phyloP scores from a whole-genome alignment of 768 basidiomycete species.

The Agaricus sinodeliciosus region DNA sequence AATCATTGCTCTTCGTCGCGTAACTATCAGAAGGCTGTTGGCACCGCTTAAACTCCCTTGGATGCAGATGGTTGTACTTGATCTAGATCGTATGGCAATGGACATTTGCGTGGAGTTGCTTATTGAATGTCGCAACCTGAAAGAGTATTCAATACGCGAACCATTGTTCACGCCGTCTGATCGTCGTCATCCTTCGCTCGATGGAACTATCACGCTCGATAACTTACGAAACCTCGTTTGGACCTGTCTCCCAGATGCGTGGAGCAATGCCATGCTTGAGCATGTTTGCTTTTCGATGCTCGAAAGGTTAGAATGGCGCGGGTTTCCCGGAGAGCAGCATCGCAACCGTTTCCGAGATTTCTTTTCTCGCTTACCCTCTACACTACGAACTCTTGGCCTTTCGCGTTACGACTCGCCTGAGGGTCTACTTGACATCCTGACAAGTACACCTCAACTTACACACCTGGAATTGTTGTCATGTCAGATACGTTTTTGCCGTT shows the following conservation, averaged over 20 bases:
- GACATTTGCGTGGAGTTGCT: conserved; percentile 6
- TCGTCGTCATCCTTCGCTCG: conserved; percentile 5
- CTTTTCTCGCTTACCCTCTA: neutral
- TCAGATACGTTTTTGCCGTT: neutral
- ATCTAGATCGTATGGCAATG: conserved; percentile 6
- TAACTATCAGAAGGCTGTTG: conserved; percentile 1
- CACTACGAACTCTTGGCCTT: neutral
- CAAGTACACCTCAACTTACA: neutral
- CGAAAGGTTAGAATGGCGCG: neutral
- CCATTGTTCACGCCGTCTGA: conserved; percentile 7
- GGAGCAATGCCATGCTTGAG: conserved; percentile 6
- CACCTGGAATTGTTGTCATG: neutral
- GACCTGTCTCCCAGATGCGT: conserved; percentile 4
- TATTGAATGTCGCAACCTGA: neutral
- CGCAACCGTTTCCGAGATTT: conserved; percentile 1
- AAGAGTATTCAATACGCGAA: conserved; percentile 4
- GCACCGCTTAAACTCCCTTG: conserved; percentile 6
- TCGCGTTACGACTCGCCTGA: neutral
- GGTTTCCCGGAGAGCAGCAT: conserved; percentile 4
- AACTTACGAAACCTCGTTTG: conserved; percentile 1
- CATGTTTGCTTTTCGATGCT: neutral
- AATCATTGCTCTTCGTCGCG: neutral
- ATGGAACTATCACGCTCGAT: conserved; percentile 4
- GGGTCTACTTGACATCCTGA: neutral
- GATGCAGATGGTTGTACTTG: conserved; percentile 8